Evolutionary conservation across 1,284 basidiomycete species (phyloP).

Genomic region (Cryptococcus sp.): DNA sequence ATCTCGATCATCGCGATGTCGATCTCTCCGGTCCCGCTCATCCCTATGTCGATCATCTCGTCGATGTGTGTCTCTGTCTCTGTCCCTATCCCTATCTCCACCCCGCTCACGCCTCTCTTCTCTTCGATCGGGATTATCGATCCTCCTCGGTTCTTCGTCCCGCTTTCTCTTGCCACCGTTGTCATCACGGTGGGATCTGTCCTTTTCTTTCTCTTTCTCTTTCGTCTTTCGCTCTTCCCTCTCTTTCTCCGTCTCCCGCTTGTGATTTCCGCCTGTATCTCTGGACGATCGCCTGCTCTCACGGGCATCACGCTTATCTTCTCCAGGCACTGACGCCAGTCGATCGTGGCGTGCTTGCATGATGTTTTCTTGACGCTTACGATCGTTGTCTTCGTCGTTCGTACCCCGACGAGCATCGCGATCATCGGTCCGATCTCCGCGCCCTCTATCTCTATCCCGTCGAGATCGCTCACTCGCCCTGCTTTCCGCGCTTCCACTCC

Average conservation of each 20-base stretch:
- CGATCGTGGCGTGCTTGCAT: slow-evolving; percentile 24
- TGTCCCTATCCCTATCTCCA: slow-evolving; percentile 28
- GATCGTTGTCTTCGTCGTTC: slow-evolving; percentile 17
- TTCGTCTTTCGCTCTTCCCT: slow-evolving; percentile 25
- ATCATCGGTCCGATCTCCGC: slow-evolving; percentile 1
- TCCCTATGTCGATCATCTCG: slow-evolving; percentile 10
- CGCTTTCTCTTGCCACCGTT: slow-evolving; percentile 27
- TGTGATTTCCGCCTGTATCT: slow-evolving; percentile 14
- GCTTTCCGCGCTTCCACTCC: slow-evolving; percentile 44
- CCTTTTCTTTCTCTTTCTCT: slow-evolving; percentile 23
- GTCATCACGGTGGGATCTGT: slow-evolving; percentile 7
- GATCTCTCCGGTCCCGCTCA: slow-evolving; percentile 14
- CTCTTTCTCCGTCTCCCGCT: slow-evolving; percentile 32
- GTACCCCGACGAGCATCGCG: not conserved
- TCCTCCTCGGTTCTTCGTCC: slow-evolving; percentile 7
- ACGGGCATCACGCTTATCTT: slow-evolving; percentile 4
- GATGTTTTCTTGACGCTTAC: slow-evolving; percentile 24
- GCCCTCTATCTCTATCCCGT: slow-evolving; percentile 14
- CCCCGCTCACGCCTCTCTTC: slow-evolving; percentile 19
- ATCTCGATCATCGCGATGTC: slow-evolving; percentile 17
- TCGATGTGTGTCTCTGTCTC: slow-evolving; percentile 33
- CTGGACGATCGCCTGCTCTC: slow-evolving; percentile 26
- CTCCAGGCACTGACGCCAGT: slow-evolving; percentile 7
- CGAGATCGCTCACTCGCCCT: slow-evolving; percentile 35
- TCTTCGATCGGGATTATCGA: not conserved